These are phyloP conservation scores for Dryas drummondii DNA, from an alignment of 306 rosid species.

Conservation along the genomic window DNA sequence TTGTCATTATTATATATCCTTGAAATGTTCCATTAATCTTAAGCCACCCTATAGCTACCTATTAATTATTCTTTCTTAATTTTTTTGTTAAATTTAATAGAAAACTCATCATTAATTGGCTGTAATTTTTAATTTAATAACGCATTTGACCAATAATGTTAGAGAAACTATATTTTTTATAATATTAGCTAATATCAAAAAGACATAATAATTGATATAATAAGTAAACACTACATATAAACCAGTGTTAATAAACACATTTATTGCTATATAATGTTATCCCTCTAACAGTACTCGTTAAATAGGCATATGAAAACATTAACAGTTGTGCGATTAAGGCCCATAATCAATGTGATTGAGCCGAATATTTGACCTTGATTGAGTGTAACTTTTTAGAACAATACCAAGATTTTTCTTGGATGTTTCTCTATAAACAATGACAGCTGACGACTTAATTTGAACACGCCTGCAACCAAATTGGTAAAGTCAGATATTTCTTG, in stretches of 20 bases:
- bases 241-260: too few relatives aligned
- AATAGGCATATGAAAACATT: conserved; percentile 3
- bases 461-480: neutral
- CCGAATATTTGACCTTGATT: conserved; percentile 26
- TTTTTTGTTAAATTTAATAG: neutral
- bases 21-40: conserved; percentile 50
- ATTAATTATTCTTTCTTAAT: neutral
- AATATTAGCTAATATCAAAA: too few relatives aligned
- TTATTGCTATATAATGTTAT: too few relatives aligned
- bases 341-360: conserved; percentile 5
- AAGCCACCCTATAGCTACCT: conserved; percentile 26
- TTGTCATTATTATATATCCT: conserved; percentile 59
- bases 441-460: neutral
- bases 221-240: too few relatives aligned
- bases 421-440: conserved; percentile 28
- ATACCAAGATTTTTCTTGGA: conserved; percentile 11
- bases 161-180: too few relatives aligned
- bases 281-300: neutral
- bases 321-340: neutral
- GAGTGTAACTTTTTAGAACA: conserved; percentile 12
- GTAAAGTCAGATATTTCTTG: neutral
- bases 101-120: conserved; percentile 16
- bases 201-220: too few relatives aligned
- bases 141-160: too few relatives aligned
- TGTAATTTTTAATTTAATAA: conserved; percentile 14